These are phyloP conservation scores for Penicillium herquei DNA, from an alignment of 495 filamentous ascomycete genomes.

Conservation along the genomic window DNA sequence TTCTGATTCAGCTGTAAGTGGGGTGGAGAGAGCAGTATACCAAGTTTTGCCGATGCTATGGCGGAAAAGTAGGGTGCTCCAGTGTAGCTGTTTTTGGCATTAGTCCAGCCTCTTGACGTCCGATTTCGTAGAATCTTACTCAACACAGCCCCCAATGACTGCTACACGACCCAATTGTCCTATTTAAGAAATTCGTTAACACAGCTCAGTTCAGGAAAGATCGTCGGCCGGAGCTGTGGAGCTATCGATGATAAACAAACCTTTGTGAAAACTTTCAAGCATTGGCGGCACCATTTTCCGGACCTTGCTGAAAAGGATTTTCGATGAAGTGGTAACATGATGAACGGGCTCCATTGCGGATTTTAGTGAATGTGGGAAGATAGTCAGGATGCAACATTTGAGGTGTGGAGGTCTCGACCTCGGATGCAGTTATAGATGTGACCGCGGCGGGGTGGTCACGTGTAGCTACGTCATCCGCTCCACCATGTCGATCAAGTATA, in stretches of 20 bases:
- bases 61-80: constrained; percentile 98
- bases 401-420: too few species aligned
- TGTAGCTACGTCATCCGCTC: too few species aligned
- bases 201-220: not conserved
- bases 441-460: too few species aligned
- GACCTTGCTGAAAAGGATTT: constrained; percentile 75
- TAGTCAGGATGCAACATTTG: too few species aligned
- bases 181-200: constrained; percentile 29
- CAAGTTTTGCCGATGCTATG: constrained; percentile 86
- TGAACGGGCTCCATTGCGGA: constrained; percentile 39
- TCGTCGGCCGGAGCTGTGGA: not conserved
- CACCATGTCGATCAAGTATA: too few species aligned
- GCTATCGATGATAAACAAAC: constrained; percentile 37
- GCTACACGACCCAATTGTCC: constrained; percentile 90
- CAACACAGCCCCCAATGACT: constrained; percentile 91
- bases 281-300: constrained; percentile 91
- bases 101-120: not conserved
- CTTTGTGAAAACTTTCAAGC: constrained; percentile 97
- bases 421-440: too few species aligned
- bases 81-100: constrained; percentile 63
- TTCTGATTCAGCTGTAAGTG: not conserved
- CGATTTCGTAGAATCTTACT: constrained; percentile 43
- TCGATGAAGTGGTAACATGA: constrained; percentile 57
- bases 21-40: constrained; percentile 26
- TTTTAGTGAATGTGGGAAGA: not conserved